Base-by-base conservation (phyloP, 2,329 filamentous ascomycete genomes). In the Xylariaceae sp. region DNA sequence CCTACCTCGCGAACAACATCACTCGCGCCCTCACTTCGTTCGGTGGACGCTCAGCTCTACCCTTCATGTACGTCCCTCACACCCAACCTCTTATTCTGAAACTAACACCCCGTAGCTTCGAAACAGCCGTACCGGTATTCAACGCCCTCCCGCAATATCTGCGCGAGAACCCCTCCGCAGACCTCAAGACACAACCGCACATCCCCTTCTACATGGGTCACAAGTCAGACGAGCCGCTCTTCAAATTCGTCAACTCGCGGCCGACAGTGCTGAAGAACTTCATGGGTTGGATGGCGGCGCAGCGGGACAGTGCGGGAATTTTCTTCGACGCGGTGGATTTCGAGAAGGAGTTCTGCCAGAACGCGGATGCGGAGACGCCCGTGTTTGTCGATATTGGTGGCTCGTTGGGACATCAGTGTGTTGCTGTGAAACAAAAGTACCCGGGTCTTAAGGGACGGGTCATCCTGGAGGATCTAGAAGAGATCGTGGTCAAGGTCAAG, bases 311-410 rank as follows among this genome's bases (percentile, higher is more conserved):
- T 1, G 55, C 64, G 10, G 63, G 62, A 5, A 57, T 45, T 0
- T 66, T 66, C 53, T 54, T 69, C 1, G 57, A 58, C 51, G 62
- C 55, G 8, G 17, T 67, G 1, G 60, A 66, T 39, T 62, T 68
- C 52, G 51, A 62, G 18, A 35, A 52, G 39, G 64, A 68, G 23
- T 63, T 67, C 18, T 61, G 58, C 0, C 50, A 50, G 7, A 61
- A 51, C 3, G 55, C 59, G 0, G 54, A 48, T 2, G 58, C 50
- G 2, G 57, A 55, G 1, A 66, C 64, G 0, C 54, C 61, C 6
- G 49, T 68, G 4, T 67, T 68, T n/a, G 65, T 69, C 8, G 68
- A 69, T 23, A 53, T 69, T 1, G 67, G 64, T 2, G 68, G 68
- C 10, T 63, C 61, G 1, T 53, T 63, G 44, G 67, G 67, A 7